Base-by-base conservation (phyloP, 305 asterid genomes). In the Ajuga reptans region DNA sequence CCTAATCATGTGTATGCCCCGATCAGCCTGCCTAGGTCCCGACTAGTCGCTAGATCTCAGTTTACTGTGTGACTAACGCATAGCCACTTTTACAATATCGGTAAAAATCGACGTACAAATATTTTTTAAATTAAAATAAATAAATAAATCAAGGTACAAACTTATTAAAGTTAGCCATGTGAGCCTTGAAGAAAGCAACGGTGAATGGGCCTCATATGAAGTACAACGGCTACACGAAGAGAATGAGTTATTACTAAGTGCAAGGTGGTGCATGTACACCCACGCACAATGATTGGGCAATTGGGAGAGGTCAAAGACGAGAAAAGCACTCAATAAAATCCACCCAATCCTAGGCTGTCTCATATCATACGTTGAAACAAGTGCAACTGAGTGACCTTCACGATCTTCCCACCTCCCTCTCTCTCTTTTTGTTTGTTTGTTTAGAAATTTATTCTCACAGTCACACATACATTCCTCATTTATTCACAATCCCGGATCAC, bases 401-500 rank as follows among this genome's bases (percentile, higher is more conserved):
- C 91, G 96, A 87, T 85, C 81, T 79, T 72, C 37, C 79, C 78
- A 54, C 78, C 67, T 45, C 49, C 17, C 2, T 29, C 71, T 50
- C 43, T 64, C 45, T 45, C 59, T 43, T 49, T 58, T 34, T 52
- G 10, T 10, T 64, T 47, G 7, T 24, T 10, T 21, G 2, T 21
- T 21, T 21, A 72, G 73, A 68, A 63, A 29, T 66, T 67, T 49
- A 15, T 66, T 54, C 57, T 67, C 75, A 7, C 61, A 67, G n/a
- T n/a, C n/a, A n/a, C n/a, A n/a, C 72, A 75, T 72, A 33, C 68
- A 18, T 62, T 72, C 49, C 52, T 66, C 68, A 52, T 73, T 79
- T 68, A 75, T 77, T 80, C 82, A 75, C 72, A 80, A 62, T 74
- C 69, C 72, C 84, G 90, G 88, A 85, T 89, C 88, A 79, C 92